Conservation (phyloP, 2,329 filamentous ascomycete genomes). For the Raffaelea albimanens region DNA sequence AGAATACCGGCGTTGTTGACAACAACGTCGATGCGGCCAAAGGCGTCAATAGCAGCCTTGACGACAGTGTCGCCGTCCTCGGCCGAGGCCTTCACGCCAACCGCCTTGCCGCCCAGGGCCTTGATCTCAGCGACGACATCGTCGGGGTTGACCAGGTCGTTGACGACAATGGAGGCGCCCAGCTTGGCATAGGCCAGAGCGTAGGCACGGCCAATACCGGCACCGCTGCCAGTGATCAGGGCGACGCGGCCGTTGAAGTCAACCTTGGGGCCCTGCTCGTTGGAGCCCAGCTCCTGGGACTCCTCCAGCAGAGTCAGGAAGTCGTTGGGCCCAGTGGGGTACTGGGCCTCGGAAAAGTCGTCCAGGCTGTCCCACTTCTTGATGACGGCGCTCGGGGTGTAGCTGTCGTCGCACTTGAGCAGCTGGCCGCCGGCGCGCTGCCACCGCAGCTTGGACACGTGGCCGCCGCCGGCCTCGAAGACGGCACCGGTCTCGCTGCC, state of each 20-base stretch:
- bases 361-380: slow-evolving; percentile 82
- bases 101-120: slow-evolving; percentile 78
- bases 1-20: slow-evolving; percentile 98
- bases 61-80: slow-evolving; percentile 88
- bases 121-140: slow-evolving; percentile 86
- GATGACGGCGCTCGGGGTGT: slow-evolving; percentile 80
- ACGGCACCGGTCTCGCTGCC: slow-evolving; percentile 75
- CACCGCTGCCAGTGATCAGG: slow-evolving; percentile 79
- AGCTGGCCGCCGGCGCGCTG: slow-evolving; percentile 84
- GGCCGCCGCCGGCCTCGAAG: slow-evolving; percentile 88
- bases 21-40: slow-evolving; percentile 86
- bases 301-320: slow-evolving; percentile 80
- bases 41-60: slow-evolving; percentile 87
- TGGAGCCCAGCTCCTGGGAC: slow-evolving; percentile 67
- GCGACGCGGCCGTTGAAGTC: slow-evolving; percentile 80
- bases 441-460: slow-evolving; percentile 90
- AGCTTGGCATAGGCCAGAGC: slow-evolving; percentile 73
- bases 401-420: slow-evolving; percentile 76
- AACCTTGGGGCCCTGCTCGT: slow-evolving; percentile 61
- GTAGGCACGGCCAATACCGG: slow-evolving; percentile 85
- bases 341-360: slow-evolving; percentile 71
- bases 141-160: slow-evolving; percentile 90
- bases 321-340: slow-evolving; percentile 78
- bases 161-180: slow-evolving; percentile 81
- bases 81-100: slow-evolving; percentile 85